Evolutionary conservation across 495 filamentous ascomycete genomes (phyloP).

Genomic region (Aspergillus campestris): DNA sequence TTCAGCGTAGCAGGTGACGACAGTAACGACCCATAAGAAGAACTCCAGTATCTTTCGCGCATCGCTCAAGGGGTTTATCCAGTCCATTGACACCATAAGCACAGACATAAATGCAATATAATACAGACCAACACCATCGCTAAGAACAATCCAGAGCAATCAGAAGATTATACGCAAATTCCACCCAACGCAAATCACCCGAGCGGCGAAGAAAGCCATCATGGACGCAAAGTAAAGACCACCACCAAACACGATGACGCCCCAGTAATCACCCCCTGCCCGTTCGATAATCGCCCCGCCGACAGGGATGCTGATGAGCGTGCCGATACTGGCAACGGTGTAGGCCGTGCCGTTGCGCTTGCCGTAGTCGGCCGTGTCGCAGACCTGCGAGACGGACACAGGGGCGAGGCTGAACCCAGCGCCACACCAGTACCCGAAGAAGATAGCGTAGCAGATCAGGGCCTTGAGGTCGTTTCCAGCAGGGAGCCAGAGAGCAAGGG

Average conservation of each 20-base stretch:
- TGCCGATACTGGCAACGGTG: conserved; percentile 48
- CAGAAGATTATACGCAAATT: background rate
- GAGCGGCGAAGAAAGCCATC: conserved; percentile 38
- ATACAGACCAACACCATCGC: too few species aligned
- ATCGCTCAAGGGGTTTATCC: too few species aligned
- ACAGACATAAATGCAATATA: too few species aligned
- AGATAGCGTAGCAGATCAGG: conserved; percentile 46
- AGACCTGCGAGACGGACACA: conserved; percentile 52
- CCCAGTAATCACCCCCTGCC: conserved; percentile 22
- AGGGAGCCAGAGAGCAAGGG: conserved; percentile 46
- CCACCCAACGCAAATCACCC: conserved; percentile 41
- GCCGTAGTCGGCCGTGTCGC: conserved; percentile 49
- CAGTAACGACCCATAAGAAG: too few species aligned
- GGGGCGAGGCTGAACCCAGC: conserved; percentile 52
- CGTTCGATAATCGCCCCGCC: conserved; percentile 44
- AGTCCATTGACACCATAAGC: too few species aligned
- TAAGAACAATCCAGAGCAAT: too few species aligned
- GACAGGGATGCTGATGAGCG: conserved; percentile 70
- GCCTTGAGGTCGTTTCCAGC: conserved; percentile 24
- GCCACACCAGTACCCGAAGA: conserved; percentile 51
- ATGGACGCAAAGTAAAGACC: conserved; percentile 41
- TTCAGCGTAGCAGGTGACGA: too few species aligned
- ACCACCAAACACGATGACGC: conserved; percentile 47
- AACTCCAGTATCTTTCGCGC: too few species aligned
- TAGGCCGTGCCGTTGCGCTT: conserved; percentile 55